Evolutionary conservation across 371 early-diverging fungal species (phyloP), one percentile per base, ranked within the genome.

Genomic region (Massospora cicadina): DNA sequence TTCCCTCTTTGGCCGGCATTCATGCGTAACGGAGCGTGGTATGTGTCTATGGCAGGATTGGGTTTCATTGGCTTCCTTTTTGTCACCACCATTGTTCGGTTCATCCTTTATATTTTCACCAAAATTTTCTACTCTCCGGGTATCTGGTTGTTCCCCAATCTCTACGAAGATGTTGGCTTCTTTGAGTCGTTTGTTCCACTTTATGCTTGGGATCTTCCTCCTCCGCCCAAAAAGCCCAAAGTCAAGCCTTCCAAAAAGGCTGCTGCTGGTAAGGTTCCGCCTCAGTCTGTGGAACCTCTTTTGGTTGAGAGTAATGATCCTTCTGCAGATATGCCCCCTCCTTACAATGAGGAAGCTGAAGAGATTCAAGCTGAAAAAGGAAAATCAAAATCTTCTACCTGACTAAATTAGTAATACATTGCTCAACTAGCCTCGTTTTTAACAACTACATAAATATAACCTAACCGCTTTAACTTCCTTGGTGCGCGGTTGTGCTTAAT

Each of bases 71-170:
- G 91, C 26, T 76, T 95, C 53, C 85, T 99, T 69, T 84, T 98
- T 74, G 88, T 79, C 28, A 78, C 95, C 65, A 90, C 90, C 1
- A 79, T 99, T 60, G 75, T 99, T 27, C 81, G 99, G 25, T 73
- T 96, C 58, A 83, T 97, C 58, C 68, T 99, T 26, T 99, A 89
- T 78, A 68, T 89, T 60, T 78, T 89, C 25, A 83, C 92, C 58
- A 80, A 86, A 60, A 75, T 87, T 12, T 72, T 84, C 3, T 76
- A 84, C 33, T 85, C 91, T 43, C 88, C 89, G 64, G 94, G 95
- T 53, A 84, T 98, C 68, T 99, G 99, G 99, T 71, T 99, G n/a
- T 98, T 98, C 80, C 99, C 99, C 43, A 98, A 98, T 70, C 74
- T 99, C 68, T 99, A 96, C 78, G 99, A 89, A 60, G 99, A 99